These are phyloP conservation scores for Chaetomium olivaceum DNA, from an alignment of 2,329 filamentous ascomycete genomes.

Conservation along the genomic window DNA sequence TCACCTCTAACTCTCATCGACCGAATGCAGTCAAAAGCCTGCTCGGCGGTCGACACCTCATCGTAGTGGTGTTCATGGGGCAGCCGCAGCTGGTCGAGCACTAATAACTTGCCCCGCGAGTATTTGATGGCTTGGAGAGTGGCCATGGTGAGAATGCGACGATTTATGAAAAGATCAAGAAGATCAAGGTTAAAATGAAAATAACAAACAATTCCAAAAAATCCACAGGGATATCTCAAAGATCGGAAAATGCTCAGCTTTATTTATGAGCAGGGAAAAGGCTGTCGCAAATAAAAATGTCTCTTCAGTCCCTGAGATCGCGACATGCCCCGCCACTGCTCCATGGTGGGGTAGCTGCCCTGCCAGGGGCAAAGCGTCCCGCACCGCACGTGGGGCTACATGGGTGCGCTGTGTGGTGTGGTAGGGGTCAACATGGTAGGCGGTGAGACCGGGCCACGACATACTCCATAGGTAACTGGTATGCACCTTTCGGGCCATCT, in stretches of 20 bases:
- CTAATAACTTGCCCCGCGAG: conserved; percentile 67
- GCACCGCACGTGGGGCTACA: conserved; percentile 1
- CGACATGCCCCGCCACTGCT: conserved; percentile 12
- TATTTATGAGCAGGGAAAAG: background rate
- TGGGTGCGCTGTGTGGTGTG: conserved; percentile 6
- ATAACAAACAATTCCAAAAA: background rate
- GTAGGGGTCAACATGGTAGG: background rate
- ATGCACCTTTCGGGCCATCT: background rate
- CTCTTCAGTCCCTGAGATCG: conserved; percentile 17
- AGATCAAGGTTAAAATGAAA: background rate
- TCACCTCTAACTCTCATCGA: conserved; percentile 72
- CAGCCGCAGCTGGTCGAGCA: conserved; percentile 80
- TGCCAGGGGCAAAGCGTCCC: conserved; percentile 5
- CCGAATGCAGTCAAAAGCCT: conserved; percentile 80
- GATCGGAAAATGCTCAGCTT: background rate
- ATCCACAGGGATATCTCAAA: background rate
- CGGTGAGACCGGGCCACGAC: background rate
- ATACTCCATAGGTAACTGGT: too few relatives aligned
- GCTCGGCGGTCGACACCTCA: conserved; percentile 65
- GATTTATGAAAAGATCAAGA: too few relatives aligned
- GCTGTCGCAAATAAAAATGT: conserved; percentile 16
- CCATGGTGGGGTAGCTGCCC: conserved; percentile 16
- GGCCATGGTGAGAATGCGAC: conserved; percentile 44
- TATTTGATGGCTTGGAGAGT: conserved; percentile 77
- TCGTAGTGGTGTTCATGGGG: conserved; percentile 82